Base-by-base conservation (phyloP, 2,329 filamentous ascomycete species). In the Calycina herbarum region DNA sequence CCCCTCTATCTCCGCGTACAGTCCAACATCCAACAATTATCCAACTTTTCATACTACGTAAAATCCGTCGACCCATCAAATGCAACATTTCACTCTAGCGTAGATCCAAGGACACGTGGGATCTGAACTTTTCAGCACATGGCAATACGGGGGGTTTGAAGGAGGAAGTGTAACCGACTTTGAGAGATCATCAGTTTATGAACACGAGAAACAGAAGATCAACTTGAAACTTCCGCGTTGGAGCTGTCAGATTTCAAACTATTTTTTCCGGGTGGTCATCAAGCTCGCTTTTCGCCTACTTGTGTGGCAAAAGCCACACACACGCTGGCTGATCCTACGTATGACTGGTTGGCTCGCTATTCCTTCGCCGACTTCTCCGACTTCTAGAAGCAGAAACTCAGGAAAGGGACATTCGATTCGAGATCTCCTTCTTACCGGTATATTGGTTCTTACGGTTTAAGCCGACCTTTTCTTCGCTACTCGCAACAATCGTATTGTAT, bases 141-240 rank as follows among this genome's bases (percentile, higher is more conserved):
- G 20, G 48, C 10, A 54, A 54, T 40, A 17, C 38, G 38, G 48
- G 10, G 45, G 48, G 24, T 54, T 24, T 54, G 48, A 54, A 54
- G 48, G 10, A 8, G 20, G 48, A 54, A 54, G 11, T 54, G 48
- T 54, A 54, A 54, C 48, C 48, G 48, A 27, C 20, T 24, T 54
- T 54, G 48, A 54, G 20, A 54, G 48, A 54, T 54, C 20, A 54
- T 20, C 48, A 54, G 20, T 13, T 13, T 13, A 54, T 54, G 48
- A 54, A 54, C 48, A 54, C 48, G 48, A 54, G 48, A 54, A 54
- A 27, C 48, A 54, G 24, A 54, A 54, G 20, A 54, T 27, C 48
- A 54, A 54, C 48, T 27, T 54, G 48, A 54, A 54, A 54, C 48
- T 54, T 54, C 20, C 38, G 20, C 20, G 20, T 24, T 54, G 48